Percentiles rank a stretch among this genome's conserved stretches.
phyloP scores from a whole-genome alignment of 148 eudicot genomes.

The Selenicereus undatus region DNA sequence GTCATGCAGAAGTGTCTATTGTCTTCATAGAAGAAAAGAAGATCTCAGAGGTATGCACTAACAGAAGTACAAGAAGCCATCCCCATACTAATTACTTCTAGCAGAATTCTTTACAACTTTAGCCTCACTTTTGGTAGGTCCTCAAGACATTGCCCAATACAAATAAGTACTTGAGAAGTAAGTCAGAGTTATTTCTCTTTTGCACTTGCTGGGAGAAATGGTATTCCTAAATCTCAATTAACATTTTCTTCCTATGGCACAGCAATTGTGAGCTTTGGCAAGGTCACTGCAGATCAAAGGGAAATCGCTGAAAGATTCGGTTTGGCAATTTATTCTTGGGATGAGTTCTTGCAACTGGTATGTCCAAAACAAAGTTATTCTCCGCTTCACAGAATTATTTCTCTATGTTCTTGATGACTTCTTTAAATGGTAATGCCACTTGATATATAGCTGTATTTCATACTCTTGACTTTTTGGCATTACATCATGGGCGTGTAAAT shows the following conservation, averaged over 20 bases:
- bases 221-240: neutral
- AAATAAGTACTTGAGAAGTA: constrained; percentile 50
- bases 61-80: neutral
- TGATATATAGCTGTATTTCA: no score
- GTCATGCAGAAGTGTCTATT: constrained; percentile 83
- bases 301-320: constrained; percentile 36
- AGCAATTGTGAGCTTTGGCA: constrained; percentile 73
- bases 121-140: constrained; percentile 31
- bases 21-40: constrained; percentile 76
- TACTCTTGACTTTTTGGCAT: no score
- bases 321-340: constrained; percentile 55
- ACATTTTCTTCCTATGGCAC: constrained; percentile 12
- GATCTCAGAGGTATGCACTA: constrained; percentile 60
- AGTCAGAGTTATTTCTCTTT: constrained; percentile 23
- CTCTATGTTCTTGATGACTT: neutral
- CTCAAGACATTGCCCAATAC: constrained; percentile 53
- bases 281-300: constrained; percentile 40
- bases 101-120: neutral
- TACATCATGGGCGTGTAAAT: no score
- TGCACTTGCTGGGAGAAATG: neutral
- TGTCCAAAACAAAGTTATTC: constrained; percentile 11
- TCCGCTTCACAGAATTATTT: neutral
- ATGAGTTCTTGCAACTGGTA: constrained; percentile 55
- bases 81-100: neutral
- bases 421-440: no score